Conservation (phyloP, 768 basidiomycete genomes). For the Cystofilobasidium ferigula region DNA sequence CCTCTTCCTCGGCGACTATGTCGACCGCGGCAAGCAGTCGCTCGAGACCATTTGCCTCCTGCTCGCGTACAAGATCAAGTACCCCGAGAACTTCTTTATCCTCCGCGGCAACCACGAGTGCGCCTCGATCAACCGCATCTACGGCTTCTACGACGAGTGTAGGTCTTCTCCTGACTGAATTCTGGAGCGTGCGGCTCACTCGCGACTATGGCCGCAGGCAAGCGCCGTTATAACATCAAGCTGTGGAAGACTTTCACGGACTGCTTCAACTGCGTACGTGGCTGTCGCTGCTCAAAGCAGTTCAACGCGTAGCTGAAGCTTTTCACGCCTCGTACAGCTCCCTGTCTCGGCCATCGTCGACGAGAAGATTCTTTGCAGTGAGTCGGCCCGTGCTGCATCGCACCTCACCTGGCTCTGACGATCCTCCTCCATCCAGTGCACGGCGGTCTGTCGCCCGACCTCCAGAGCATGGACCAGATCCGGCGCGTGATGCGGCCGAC, state of each 20-base stretch:
- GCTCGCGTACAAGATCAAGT: constrained; percentile 93
- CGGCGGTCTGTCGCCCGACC: constrained; percentile 25
- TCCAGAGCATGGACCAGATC: constrained; percentile 28
- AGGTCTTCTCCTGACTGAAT: constrained; percentile 37
- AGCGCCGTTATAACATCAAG: constrained; percentile 99
- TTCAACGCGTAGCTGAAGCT: neutral
- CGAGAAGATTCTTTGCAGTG: constrained; percentile 27
- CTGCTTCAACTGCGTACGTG: constrained; percentile 86
- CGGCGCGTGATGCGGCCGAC: constrained; percentile 29
- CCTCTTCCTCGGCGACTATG: constrained; percentile 98
- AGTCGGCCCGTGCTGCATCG: constrained; percentile 6
- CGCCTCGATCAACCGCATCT: constrained; percentile 98
- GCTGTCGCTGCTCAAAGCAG: neutral
- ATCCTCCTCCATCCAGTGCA: constrained; percentile 1
- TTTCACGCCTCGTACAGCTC: neutral
- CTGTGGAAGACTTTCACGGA: constrained; percentile 99
- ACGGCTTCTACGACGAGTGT: constrained; percentile 99
- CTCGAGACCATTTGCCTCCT: constrained; percentile 99
- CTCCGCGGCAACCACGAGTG: constrained; percentile 98
- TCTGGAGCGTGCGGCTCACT: neutral
- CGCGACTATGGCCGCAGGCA: constrained; percentile 74
- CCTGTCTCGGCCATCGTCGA: constrained; percentile 27
- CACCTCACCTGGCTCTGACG: neutral
- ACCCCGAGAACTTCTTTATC: constrained; percentile 99
- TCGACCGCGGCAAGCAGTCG: constrained; percentile 97